Conservation (phyloP, 1,139 yeast species). For the Trichomonascaceae sp. region DNA sequence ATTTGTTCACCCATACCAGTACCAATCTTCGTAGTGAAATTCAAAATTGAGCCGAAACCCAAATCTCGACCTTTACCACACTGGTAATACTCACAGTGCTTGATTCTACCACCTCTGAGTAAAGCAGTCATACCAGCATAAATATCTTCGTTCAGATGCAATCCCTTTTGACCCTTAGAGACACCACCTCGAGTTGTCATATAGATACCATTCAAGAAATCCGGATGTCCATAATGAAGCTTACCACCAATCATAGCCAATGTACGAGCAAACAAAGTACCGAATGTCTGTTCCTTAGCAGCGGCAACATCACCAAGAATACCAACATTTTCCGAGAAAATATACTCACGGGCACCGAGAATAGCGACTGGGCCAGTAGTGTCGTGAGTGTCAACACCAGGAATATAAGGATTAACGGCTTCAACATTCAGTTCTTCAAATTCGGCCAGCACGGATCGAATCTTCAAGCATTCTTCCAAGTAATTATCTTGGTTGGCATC, state of each 20-base stretch:
- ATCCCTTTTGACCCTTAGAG: slow-evolving; percentile 97
- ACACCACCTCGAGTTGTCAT: slow-evolving; percentile 99
- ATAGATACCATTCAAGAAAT: slow-evolving; percentile 87
- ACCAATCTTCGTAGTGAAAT: slow-evolving; percentile 98
- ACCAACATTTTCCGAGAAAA: slow-evolving; percentile 98
- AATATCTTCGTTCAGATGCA: slow-evolving; percentile 98
- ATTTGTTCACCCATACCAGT: slow-evolving; percentile 99
- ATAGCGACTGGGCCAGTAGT: slow-evolving; percentile 73
- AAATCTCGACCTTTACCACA: slow-evolving; percentile 99
- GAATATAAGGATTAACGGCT: slow-evolving; percentile 40
- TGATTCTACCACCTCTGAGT: slow-evolving; percentile 97
- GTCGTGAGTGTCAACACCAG: slow-evolving; percentile 33
- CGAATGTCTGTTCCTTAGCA: slow-evolving; percentile 99
- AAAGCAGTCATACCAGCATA: slow-evolving; percentile 98
- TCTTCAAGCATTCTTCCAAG: slow-evolving; percentile 95
- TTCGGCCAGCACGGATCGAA: slow-evolving; percentile 95
- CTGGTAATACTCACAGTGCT: slow-evolving; percentile 98
- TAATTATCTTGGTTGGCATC: slow-evolving; percentile 99
- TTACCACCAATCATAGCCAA: slow-evolving; percentile 98
- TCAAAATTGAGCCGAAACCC: slow-evolving; percentile 97
- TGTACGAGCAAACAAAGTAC: slow-evolving; percentile 96
- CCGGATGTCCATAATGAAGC: slow-evolving; percentile 99
- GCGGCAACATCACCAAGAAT: slow-evolving; percentile 99
- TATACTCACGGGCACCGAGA: slow-evolving; percentile 98
- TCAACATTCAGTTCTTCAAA: slow-evolving; percentile 86